Evolutionary conservation across 805 yeast species (phyloP).

Genomic region (Teunomyces lycoperdinae): DNA sequence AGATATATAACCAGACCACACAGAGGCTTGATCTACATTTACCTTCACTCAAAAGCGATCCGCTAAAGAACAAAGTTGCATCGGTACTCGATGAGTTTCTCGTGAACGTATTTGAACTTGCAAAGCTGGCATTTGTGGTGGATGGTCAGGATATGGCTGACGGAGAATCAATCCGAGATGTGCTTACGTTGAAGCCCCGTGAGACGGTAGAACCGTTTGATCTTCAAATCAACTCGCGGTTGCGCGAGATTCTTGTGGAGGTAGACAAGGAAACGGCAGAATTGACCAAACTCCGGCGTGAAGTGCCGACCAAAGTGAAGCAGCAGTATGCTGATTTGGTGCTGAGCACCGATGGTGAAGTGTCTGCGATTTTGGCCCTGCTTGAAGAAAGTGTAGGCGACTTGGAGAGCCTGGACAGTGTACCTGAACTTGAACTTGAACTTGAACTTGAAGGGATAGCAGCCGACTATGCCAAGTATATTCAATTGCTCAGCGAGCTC

Average conservation of each 20-base stretch:
- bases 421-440: slow-evolving; percentile 2
- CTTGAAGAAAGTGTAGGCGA: slow-evolving; percentile 12
- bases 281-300: slow-evolving; percentile 53
- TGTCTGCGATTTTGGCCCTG: slow-evolving; percentile 24
- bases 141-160: slow-evolving; percentile 41
- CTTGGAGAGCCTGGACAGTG: no score
- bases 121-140: slow-evolving; percentile 53
- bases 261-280: slow-evolving; percentile 63
- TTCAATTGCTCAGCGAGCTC: slow-evolving; percentile 30
- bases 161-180: slow-evolving; percentile 10
- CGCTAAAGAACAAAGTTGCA: slow-evolving; percentile 44
- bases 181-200: slow-evolving; percentile 25
- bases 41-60: slow-evolving; percentile 37
- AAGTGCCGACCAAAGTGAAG: slow-evolving; percentile 45
- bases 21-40: slow-evolving; percentile 48
- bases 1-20: slow-evolving; percentile 40
- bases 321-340: slow-evolving; percentile 35
- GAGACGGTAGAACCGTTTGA: slow-evolving; percentile 70
- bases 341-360: slow-evolving; percentile 27
- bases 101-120: slow-evolving; percentile 53
- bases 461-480: slow-evolving; percentile 24
- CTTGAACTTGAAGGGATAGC: slow-evolving; percentile 15
- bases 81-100: slow-evolving; percentile 45
- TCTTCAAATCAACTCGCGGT: slow-evolving; percentile 53
- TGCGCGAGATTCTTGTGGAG: slow-evolving; percentile 53